A percentile compares a stretch with the other conserved stretches of the same genome.
phyloP scores from a whole-genome alignment of 2,329 filamentous ascomycete genomes.

The Microcyclosporella mali region DNA sequence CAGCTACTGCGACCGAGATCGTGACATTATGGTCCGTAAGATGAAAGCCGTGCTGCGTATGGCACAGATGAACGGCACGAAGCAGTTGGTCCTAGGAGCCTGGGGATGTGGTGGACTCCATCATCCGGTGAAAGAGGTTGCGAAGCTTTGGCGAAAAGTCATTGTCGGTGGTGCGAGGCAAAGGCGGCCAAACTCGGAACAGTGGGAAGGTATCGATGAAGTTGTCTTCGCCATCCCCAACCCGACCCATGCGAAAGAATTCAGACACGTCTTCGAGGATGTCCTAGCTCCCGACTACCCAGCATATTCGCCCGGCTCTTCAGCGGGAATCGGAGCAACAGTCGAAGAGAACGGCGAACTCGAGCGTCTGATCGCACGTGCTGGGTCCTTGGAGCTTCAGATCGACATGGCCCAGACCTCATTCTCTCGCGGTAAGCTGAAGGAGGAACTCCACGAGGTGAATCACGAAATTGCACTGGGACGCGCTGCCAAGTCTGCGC shows the following conservation, averaged over 20 bases:
- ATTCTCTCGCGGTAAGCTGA: conserved; percentile 26
- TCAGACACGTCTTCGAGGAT: conserved; percentile 35
- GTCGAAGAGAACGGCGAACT: conserved; percentile 12
- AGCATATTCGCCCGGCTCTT: conserved; percentile 2
- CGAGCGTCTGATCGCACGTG: conserved; percentile 25
- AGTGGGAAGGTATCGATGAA: conserved; percentile 41
- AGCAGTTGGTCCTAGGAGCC: conserved; percentile 53
- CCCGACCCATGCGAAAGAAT: conserved; percentile 46
- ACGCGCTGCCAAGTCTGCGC: conserved; percentile 23
- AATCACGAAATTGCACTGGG: conserved; percentile 30
- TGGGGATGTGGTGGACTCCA: conserved; percentile 62
- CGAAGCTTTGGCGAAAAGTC: conserved; percentile 48
- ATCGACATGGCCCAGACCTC: conserved; percentile 29
- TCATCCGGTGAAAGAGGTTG: conserved; percentile 55
- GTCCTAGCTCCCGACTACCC: conserved; percentile 21
- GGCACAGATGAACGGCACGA: conserved; percentile 40
- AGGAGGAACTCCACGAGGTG: conserved; percentile 28
- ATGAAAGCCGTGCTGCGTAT: conserved; percentile 55
- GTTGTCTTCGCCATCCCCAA: conserved; percentile 56
- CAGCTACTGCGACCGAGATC: conserved; percentile 43
- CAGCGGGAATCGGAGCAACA: conserved; percentile 6
- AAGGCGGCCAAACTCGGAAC: conserved; percentile 36
- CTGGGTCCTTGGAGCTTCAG: conserved; percentile 30
- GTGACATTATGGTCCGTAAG: conserved; percentile 48
- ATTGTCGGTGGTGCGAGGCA: conserved; percentile 29